Evolutionary conservation across 805 yeast species (phyloP).

Genomic region (Lipomyces japonicus): DNA sequence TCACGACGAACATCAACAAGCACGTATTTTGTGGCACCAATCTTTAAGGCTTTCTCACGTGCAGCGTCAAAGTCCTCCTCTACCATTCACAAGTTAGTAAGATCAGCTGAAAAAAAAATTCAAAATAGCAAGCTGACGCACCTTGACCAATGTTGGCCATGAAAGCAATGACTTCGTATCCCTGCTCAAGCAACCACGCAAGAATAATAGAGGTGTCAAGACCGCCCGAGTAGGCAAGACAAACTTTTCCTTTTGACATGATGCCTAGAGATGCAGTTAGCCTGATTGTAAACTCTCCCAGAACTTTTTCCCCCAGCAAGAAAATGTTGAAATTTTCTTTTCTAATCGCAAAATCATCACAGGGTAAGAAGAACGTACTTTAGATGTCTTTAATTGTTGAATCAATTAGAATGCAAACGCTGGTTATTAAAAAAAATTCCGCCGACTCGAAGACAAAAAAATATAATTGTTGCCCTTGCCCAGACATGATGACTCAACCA

Average conservation of each 20-base stretch:
- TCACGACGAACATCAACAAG: conserved; percentile 92
- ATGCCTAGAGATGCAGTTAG: no score
- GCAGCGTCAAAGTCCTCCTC: conserved; percentile 99
- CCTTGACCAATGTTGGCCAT: conserved; percentile 95
- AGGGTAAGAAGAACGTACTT: no score
- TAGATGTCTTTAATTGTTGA: no score
- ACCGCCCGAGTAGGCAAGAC: conserved; percentile 99
- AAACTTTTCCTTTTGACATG: conserved; percentile 93
- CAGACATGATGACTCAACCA: no score
- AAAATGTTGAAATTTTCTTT: no score
- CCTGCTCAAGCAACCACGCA: conserved; percentile 97
- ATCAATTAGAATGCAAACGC: no score
- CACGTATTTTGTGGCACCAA: conserved; percentile 95
- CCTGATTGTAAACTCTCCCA: no score
- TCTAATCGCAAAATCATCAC: no score
- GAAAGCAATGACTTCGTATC: conserved; percentile 97
- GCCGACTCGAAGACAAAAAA: no score
- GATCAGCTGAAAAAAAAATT: background rate
- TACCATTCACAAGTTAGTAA: conserved; percentile 1
- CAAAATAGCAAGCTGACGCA: conserved; percentile 1
- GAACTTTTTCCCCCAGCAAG: no score
- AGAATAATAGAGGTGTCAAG: conserved; percentile 95
- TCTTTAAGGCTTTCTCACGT: conserved; percentile 88
- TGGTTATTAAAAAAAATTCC: no score
- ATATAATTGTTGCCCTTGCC: no score